Percentiles rank a stretch among this genome's conserved stretches.
These are phyloP conservation scores for Penicillium vulpinum DNA, from an alignment of 2,329 filamentous ascomycete genomes.

Conservation along the genomic window DNA sequence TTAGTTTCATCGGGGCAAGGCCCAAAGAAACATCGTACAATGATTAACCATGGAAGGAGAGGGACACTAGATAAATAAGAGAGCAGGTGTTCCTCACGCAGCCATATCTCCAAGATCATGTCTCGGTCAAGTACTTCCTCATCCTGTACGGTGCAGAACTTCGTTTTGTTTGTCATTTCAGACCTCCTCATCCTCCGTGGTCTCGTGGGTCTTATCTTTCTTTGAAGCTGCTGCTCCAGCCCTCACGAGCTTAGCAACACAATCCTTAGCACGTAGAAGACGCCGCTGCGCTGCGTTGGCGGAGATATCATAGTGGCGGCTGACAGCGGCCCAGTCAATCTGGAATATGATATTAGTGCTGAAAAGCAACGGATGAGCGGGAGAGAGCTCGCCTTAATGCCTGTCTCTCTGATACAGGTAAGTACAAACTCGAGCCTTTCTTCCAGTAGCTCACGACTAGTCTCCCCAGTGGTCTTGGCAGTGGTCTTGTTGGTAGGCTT, in stretches of 20 bases:
- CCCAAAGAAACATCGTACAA: not conserved
- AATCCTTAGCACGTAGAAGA: not conserved
- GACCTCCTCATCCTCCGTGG: not conserved
- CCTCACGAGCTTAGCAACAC: not conserved
- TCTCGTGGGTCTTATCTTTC: not conserved
- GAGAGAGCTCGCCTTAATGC: not conserved
- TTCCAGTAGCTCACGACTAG: not conserved
- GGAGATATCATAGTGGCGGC: not conserved
- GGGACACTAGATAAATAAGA: not conserved
- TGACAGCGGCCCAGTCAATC: not conserved
- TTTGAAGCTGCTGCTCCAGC: not conserved
- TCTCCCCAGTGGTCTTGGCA: not conserved
- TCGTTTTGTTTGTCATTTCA: not conserved
- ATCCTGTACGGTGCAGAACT: not conserved
- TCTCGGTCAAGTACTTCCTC: not conserved
- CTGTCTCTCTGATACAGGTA: not conserved
- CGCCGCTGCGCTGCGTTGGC: not conserved
- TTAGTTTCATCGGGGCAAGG: not conserved
- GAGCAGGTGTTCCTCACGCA: not conserved
- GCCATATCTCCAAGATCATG: not conserved
- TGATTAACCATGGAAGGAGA: not conserved
- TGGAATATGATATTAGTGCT: not conserved
- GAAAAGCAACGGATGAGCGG: not conserved
- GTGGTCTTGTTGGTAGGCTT: not conserved
- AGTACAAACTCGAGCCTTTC: not conserved